A percentile compares a stretch with the other conserved stretches of the same genome.
phyloP scores from a whole-genome alignment of 2,329 filamentous ascomycete species.

The Colletotrichum paranaense region DNA sequence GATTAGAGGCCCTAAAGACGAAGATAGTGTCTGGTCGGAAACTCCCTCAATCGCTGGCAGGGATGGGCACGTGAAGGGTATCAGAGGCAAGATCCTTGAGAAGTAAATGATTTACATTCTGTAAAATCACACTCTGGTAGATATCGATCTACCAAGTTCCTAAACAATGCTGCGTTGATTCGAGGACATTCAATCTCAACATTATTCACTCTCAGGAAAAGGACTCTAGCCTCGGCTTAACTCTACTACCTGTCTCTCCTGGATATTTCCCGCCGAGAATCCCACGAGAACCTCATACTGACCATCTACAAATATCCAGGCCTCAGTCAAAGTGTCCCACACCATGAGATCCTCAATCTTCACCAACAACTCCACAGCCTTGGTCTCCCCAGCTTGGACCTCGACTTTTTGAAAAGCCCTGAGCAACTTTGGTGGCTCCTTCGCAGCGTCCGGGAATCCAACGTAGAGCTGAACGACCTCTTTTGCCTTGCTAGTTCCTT shows the following conservation, averaged over 20 bases:
- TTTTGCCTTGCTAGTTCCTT: background rate
- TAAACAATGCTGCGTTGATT: too few species aligned
- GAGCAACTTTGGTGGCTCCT: conserved; percentile 9
- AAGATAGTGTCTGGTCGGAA: too few species aligned
- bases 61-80: too few species aligned
- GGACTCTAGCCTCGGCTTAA: background rate
- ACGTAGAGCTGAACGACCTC: conserved; percentile 18
- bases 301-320: background rate
- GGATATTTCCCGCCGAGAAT: background rate
- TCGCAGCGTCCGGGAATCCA: background rate
- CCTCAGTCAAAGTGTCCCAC: background rate
- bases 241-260: background rate
- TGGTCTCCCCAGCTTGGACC: background rate
- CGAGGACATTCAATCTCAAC: too few species aligned
- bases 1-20: too few species aligned
- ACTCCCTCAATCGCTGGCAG: too few species aligned
- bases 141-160: too few species aligned
- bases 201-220: too few species aligned
- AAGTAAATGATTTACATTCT: too few species aligned
- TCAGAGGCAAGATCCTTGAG: too few species aligned
- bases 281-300: background rate
- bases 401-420: background rate
- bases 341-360: background rate
- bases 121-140: too few species aligned
- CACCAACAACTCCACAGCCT: background rate